Base-by-base conservation (phyloP, 331 rosid species). In the Quercus lobata region DNA sequence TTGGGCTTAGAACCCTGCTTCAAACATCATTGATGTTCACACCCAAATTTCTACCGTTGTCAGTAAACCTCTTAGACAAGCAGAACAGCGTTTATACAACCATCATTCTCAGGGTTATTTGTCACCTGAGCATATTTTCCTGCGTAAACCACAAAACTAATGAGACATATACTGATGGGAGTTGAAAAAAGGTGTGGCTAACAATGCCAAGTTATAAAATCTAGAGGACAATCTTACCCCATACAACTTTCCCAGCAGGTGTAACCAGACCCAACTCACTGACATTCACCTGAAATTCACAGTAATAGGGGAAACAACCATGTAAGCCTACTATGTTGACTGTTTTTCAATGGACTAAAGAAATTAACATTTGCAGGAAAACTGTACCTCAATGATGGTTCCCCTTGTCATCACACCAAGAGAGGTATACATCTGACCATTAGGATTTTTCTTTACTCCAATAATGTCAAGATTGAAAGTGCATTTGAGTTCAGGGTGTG, bases 121-220 rank as follows among this genome's bases (percentile, higher is more conserved):
- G 97, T 94, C 76, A 94, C 97, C 84, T 94, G 98, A 68, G 98
- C 97, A 78, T 92, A 92, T 83, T 94, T 94, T 76, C 98, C 97
- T 92, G 88, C 80, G 83, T 57, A 57, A 32, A 72, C 10, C 73
- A 80, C 63, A 71, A 77, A 80, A 21, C 68, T 44, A 57, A 55
- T 53, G 12, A 19, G 58, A 65, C 71, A 61, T 6, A 24, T 16
- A 55, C 69, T 56, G 53, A 5, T 72, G 69, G 24, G 16, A 70
- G 55, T 21, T 7, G 29, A 77, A 66, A 25, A 71, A 10, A 54
- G 8, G 2, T 25, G n/a, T 3, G 0, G 8, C n/a, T 63, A 4
- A 21, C 76, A 46, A 69, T 17, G 44, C 22, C 44, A 55, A 52
- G 22, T 62, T 68, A 44, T 19, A 22, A 21, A 19, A 69, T 29